Conservation (phyloP, 192 early-diverging fungal species). For the Neocallimastix lanati region DNA sequence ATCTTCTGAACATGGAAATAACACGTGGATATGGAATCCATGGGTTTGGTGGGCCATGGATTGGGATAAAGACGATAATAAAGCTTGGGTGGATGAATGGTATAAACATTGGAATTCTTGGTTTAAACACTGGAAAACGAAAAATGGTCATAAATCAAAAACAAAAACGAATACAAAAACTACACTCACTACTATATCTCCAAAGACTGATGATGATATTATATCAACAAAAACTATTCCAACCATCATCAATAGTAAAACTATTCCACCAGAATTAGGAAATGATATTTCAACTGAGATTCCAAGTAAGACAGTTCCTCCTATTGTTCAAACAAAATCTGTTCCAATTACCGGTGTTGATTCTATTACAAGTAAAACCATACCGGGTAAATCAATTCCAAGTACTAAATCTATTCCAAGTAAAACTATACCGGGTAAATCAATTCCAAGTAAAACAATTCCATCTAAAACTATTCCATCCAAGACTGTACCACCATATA, state of each 20-base stretch:
- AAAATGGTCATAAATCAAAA: not conserved
- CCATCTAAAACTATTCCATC: not conserved
- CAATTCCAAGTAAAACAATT: not conserved
- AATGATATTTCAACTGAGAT: not conserved
- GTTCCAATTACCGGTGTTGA: no score
- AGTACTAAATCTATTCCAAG: not conserved
- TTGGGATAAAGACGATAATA: not conserved
- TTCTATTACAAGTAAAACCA: not conserved
- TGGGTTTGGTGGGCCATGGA: not conserved
- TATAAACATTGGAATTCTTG: not conserved
- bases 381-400: no score
- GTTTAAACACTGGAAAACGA: not conserved
- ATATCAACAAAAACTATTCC: no score
- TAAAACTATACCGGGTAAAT: not conserved
- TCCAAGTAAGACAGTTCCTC: not conserved
- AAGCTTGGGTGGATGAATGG: not conserved
- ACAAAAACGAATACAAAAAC: not conserved
- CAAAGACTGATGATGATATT: no score
- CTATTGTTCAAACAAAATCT: no score
- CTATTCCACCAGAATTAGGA: no score
- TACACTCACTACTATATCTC: not conserved
- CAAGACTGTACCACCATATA: no score
- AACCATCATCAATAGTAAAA: no score
- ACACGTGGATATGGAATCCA: not conserved
- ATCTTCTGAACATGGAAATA: not conserved